These are phyloP conservation scores for Candida sphagnicola DNA, from an alignment of 805 yeast species.

Conservation along the genomic window DNA sequence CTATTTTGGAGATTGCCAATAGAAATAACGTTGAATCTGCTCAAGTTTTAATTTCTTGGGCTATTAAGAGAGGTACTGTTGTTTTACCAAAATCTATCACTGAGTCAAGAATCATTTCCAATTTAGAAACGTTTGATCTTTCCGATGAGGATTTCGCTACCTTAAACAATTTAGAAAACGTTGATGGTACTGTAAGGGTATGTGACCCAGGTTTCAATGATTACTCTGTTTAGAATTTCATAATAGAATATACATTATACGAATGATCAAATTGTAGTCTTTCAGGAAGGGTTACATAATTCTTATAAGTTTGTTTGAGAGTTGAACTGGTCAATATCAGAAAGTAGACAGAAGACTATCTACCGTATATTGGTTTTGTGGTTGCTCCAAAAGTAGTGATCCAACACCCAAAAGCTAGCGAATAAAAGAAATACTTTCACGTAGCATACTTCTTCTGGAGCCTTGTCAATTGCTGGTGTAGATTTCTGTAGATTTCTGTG, in stretches of 20 bases:
- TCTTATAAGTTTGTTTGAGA: too few relatives aligned
- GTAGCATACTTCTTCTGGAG: too few relatives aligned
- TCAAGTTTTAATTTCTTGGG: constrained; percentile 36
- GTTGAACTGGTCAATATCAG: too few relatives aligned
- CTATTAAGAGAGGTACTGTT: constrained; percentile 33
- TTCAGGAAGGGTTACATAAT: too few relatives aligned
- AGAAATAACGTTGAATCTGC: constrained; percentile 31
- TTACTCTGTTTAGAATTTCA: constrained; percentile 5
- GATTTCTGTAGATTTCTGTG: too few relatives aligned
- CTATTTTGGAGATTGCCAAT: constrained; percentile 23
- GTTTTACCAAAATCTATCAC: constrained; percentile 39
- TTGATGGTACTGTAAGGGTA: constrained; percentile 32
- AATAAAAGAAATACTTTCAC: too few relatives aligned
- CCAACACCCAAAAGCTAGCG: too few relatives aligned
- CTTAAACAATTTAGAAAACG: constrained; percentile 26
- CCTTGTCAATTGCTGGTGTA: too few relatives aligned
- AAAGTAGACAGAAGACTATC: too few relatives aligned
- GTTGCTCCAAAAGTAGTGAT: too few relatives aligned
- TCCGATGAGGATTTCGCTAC: constrained; percentile 33
- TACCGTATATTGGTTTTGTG: too few relatives aligned
- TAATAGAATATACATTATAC: background rate
- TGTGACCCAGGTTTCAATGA: constrained; percentile 21
- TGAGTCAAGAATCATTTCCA: constrained; percentile 31
- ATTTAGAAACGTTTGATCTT: constrained; percentile 33
- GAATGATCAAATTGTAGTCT: too few relatives aligned